Evolutionary conservation across 2,329 filamentous ascomycete species (phyloP), one percentile per base, ranked within the genome.

Genomic region (Paracamarosporium sp.): DNA sequence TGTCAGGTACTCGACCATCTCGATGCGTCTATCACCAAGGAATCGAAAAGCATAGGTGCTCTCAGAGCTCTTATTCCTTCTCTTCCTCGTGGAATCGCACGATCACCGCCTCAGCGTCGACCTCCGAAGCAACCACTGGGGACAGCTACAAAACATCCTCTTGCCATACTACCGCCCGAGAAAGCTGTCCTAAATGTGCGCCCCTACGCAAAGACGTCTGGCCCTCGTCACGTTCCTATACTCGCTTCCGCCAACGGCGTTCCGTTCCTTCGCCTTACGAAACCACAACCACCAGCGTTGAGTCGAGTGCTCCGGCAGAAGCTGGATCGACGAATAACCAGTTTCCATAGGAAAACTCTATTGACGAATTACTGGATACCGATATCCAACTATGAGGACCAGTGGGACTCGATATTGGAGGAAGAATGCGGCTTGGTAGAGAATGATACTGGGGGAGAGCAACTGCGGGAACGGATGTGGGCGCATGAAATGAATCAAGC

Each of bases 251-350:
- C 87, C 2, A 79, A 81, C 38, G 82, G 81, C 25, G 75, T 88
- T 24, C 85, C 89, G 0, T 89, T 93, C 67, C 73, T 94, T 27
- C 86, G 90, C 33, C 75, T 89, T 43, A 82, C 79, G 60, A 90
- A 90, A 72, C 87, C 88, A 4, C 88, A 93, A 72, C 83, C 88
- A 2, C 69, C 71, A 0, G 75, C 76, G n/a, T 74, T 93, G 20
- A 84, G 81, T n/a, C 77, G 83, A 8, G 81, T 88, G 15, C 66
- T 93, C 2, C 78, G 80, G 9, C 78, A 84, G 48, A 86, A 85
- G 65, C 72, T 83, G 17, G 59, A 69, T 4, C 70, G 76, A 36
- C 82, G 82, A n/a, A 74, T 80, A 41, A 70, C 71, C 43, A 76
- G 81, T 15, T 72, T 83, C 12, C 57, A 77, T 45, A 67, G 67